Evolutionary conservation across 2,329 filamentous ascomycete species (phyloP).

Genomic region (Aspergillus sp.): DNA sequence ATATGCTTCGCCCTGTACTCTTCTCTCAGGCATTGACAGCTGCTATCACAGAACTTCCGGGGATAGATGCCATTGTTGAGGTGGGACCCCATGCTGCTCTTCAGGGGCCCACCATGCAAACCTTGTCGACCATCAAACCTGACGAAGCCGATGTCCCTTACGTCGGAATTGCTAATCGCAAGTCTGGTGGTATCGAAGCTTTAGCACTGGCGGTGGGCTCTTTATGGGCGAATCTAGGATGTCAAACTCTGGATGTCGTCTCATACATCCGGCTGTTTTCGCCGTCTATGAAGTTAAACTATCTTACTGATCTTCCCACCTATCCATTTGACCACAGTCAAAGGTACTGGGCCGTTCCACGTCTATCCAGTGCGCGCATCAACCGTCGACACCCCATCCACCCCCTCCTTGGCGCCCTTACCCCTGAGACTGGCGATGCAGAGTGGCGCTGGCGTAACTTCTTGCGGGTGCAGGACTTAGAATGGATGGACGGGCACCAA

Average conservation of each 20-base stretch:
- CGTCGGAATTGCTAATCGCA: conserved; percentile 3
- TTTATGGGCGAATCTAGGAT: conserved; percentile 10
- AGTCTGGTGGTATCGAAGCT: neutral
- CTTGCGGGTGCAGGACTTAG: conserved; percentile 41
- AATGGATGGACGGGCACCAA: conserved; percentile 51
- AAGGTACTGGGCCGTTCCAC: conserved; percentile 9
- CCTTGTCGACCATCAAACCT: conserved; percentile 3
- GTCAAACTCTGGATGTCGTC: neutral
- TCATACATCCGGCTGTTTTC: neutral
- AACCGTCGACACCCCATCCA: neutral
- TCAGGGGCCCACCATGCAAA: conserved; percentile 25
- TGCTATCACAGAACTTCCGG: conserved; percentile 13
- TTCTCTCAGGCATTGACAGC: conserved; percentile 16
- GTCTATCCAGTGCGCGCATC: neutral
- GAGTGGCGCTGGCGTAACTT: conserved; percentile 47
- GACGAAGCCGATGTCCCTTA: conserved; percentile 12
- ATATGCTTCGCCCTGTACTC: conserved; percentile 26
- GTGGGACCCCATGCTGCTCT: conserved; percentile 39
- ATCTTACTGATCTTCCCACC: conserved; percentile 13
- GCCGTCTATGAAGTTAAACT: neutral
- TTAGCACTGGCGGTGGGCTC: conserved; percentile 7
- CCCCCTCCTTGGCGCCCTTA: conserved; percentile 8
- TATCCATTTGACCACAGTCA: conserved; percentile 18
- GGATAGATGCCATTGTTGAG: conserved; percentile 27
- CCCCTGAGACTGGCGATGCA: conserved; percentile 3